These are phyloP conservation scores for Camillea tinctor DNA, from an alignment of 2,329 filamentous ascomycete genomes.

Conservation along the genomic window DNA sequence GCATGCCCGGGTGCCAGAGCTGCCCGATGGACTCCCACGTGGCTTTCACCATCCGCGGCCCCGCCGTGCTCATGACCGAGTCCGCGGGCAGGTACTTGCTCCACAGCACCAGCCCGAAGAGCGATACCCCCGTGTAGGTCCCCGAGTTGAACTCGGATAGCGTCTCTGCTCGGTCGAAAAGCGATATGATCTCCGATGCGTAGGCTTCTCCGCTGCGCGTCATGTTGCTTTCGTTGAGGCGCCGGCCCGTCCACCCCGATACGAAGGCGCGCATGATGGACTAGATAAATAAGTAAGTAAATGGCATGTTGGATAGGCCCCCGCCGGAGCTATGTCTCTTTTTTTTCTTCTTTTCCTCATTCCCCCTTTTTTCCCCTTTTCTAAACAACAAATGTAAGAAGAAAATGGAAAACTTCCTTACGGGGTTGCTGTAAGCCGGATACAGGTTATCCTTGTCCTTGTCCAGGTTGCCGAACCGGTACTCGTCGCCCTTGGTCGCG, in stretches of 20 bases:
- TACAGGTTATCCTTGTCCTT: slow-evolving; percentile 60
- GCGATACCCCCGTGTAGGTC: slow-evolving; percentile 62
- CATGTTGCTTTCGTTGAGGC: slow-evolving; percentile 56
- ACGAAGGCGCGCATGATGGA: slow-evolving; percentile 61
- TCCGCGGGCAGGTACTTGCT: slow-evolving; percentile 55
- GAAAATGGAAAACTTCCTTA: slow-evolving; percentile 23
- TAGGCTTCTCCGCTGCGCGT: slow-evolving; percentile 55
- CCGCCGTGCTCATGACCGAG: slow-evolving; percentile 53
- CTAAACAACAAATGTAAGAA: no score
- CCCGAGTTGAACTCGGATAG: slow-evolving; percentile 63
- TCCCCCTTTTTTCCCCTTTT: no score
- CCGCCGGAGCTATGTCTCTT: no score
- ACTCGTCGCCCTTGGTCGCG: slow-evolving; percentile 57
- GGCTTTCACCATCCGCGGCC: slow-evolving; percentile 47
- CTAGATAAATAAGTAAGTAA: slow-evolving; percentile 7
- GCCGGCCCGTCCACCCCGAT: slow-evolving; percentile 57
- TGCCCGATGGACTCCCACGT: slow-evolving; percentile 52
- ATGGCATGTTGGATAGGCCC: no score
- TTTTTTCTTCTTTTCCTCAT: no score
- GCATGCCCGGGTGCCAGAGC: slow-evolving; percentile 58
- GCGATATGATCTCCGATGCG: slow-evolving; percentile 52
- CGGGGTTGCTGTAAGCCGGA: slow-evolving; percentile 59
- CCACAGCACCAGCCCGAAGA: slow-evolving; percentile 59
- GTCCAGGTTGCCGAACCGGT: slow-evolving; percentile 59
- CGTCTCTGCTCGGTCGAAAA: slow-evolving; percentile 55